Evolutionary conservation across 2,329 filamentous ascomycete species (phyloP).

Genomic region (Metarhizium guizhouense): DNA sequence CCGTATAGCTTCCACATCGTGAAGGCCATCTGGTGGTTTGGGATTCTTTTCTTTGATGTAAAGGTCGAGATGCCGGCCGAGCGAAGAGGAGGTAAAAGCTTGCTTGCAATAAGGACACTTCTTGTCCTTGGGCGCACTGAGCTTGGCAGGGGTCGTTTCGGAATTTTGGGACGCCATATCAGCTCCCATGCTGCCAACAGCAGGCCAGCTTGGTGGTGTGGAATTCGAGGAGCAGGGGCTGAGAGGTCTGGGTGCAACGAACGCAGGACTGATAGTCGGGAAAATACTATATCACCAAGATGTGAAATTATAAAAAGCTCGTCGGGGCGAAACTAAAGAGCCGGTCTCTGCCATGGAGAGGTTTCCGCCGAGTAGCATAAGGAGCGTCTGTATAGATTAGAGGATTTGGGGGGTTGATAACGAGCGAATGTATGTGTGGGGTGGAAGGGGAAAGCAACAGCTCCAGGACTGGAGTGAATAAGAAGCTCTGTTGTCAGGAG

Average conservation of each 20-base stretch:
- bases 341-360: conserved; percentile 7
- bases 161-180: conserved; percentile 23
- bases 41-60: conserved; percentile 94
- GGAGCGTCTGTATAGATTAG: not conserved
- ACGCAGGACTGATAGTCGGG: not conserved
- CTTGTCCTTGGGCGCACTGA: conserved; percentile 65
- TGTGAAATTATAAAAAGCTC: conserved; percentile 4
- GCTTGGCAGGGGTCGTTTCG: conserved; percentile 30
- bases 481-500: not conserved
- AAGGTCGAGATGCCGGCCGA: conserved; percentile 87
- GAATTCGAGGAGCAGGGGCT: not conserved
- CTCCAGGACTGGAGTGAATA: not conserved
- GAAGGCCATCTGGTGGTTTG: conserved; percentile 75
- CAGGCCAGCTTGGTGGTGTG: not conserved
- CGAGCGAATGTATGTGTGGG: not conserved
- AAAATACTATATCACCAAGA: not conserved
- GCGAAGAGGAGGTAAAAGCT: conserved; percentile 84
- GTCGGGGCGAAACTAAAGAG: not conserved
- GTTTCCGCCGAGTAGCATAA: conserved; percentile 2
- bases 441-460: not conserved
- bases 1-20: conserved; percentile 82
- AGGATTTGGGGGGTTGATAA: not conserved
- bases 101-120: conserved; percentile 82
- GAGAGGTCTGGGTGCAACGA: conserved; percentile 2
- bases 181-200: conserved; percentile 16